A percentile compares a stretch with the other conserved stretches of the same genome.
phyloP scores from a whole-genome alignment of 352 stramenopile genomes.

The Phytopythium litorale region DNA sequence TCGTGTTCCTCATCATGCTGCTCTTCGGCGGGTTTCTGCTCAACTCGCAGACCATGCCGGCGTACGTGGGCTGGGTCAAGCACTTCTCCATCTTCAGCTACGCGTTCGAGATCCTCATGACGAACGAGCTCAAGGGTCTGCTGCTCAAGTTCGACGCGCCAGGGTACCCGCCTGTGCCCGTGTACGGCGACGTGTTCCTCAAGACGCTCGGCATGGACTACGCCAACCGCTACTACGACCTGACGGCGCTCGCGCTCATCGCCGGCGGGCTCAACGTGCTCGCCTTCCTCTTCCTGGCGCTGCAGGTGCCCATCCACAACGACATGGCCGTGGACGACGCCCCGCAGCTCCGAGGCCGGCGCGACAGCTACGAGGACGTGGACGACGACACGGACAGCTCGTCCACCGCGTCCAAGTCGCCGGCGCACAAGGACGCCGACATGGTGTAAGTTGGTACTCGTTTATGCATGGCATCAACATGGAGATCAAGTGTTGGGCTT shows the following conservation, averaged over 20 bases:
- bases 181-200: constrained; percentile 83
- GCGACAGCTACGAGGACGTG: not conserved
- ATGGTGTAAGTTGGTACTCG: not conserved
- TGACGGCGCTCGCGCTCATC: constrained; percentile 49
- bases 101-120: constrained; percentile 86
- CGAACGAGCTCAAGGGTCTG: constrained; percentile 72
- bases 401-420: not conserved
- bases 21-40: constrained; percentile 87
- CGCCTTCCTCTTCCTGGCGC: constrained; percentile 57
- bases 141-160: constrained; percentile 76
- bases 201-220: constrained; percentile 84
- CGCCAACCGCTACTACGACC: constrained; percentile 67
- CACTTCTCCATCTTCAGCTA: constrained; percentile 86
- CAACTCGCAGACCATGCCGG: constrained; percentile 77
- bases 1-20: constrained; percentile 78
- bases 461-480: not conserved
- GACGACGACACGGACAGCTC: not conserved
- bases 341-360: not conserved
- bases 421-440: constrained; percentile 1
- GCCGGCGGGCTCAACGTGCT: constrained; percentile 49
- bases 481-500: not conserved
- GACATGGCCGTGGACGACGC: constrained; percentile 20
- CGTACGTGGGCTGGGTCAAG: constrained; percentile 63
- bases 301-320: constrained; percentile 58
- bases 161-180: constrained; percentile 65